Evolutionary conservation across 108 stramenopile species (phyloP), one percentile per base, ranked within the genome.

Genomic region (Ochromonas danica): DNA sequence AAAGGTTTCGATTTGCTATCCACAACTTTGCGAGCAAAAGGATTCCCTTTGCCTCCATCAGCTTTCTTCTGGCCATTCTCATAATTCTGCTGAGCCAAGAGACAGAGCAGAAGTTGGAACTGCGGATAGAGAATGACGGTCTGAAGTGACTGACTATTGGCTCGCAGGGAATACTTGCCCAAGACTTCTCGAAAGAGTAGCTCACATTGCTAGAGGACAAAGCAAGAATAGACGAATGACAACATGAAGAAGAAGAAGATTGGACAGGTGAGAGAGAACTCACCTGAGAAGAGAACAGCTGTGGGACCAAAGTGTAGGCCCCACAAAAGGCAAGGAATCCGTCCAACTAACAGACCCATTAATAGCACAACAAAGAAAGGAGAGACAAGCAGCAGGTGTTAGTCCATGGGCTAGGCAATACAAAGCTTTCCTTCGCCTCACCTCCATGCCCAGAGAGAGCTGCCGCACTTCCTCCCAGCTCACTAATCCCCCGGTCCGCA

Each of bases 391-490:
- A 28, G 6, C 31, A 33, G 6, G 10, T 14, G 6, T 33, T 31
- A 33, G 31, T 25, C 3, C 3, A 28, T 35, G 10, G 17, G 3
- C 35, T 10, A 67, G 35, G 35, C 31, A 67, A 35, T 31, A 36
- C 6, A 6, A 67, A 51, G 45, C n/a, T n/a, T n/a, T n/a, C n/a
- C n/a, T n/a, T n/a, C n/a, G n/a, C n/a, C n/a, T n/a, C 35, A 67
- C 63, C 63, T 67, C 63, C 63, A 67, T 67, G 17, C 63, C 63
- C 17, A 67, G 6, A 6, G 63, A 67, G 30, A 67, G 17, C 6
- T 3, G 25, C 17, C 10, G 3, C 63, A 67, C 63, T 67, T 67
- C 63, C 10, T 67, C 63, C 63, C 63, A 67, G 35, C 63, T 67
- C 31, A 67, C 30, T 31, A 36, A 31, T 10, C 33, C 27, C 3